Base-by-base conservation (phyloP, 2,329 filamentous ascomycete genomes). In the Paracorniculantispora psalliotae region DNA sequence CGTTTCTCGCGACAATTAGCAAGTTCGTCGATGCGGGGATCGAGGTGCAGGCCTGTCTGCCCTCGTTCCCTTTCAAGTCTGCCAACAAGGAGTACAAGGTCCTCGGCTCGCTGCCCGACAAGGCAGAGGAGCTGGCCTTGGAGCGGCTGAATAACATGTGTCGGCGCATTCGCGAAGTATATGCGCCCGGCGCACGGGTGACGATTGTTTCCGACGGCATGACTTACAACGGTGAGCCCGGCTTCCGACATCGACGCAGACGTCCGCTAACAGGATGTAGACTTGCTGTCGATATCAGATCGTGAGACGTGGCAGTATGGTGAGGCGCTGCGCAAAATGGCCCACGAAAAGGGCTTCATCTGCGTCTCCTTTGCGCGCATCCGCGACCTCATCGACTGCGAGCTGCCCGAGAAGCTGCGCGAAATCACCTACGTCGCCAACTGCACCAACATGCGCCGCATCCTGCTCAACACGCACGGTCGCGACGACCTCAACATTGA, bases 201-300 rank as follows among this genome's bases (percentile, higher is more conserved):
- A 75, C 73, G 19, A 81, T 83, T 39, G 73, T 80, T 10, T 82
- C 80, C 0, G 80, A 83, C 63, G 81, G 81, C 0, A 70, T 83
- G 17, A 76, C 79, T 1, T 83, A 82, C 47, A 83, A 81, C 59
- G 80, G 79, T 80, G 64, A 26, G 69, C 65, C 17, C 12, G n/a
- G n/a, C n/a, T n/a, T n/a, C n/a, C n/a, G n/a, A n/a, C 37, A 12
- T 46, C 23, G 15, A 30, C 19, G 9, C 6, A 19, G 19, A 28
- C 21, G 17, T 12, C n/a, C 10, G 23, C 57, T 33, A 13, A 44
- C n/a, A 44, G 7, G 15, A 17, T 8, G 23, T 39, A 81, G 79
- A 82, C 47, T 66, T 82, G 0, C 65, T 82, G 15, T 72, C 75
- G 8, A 77, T 82, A 1, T 70, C 78, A 0, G 77, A 79, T 39